Evolutionary conservation across 768 basidiomycete species (phyloP).

Genomic region (Termitomyces sp.): DNA sequence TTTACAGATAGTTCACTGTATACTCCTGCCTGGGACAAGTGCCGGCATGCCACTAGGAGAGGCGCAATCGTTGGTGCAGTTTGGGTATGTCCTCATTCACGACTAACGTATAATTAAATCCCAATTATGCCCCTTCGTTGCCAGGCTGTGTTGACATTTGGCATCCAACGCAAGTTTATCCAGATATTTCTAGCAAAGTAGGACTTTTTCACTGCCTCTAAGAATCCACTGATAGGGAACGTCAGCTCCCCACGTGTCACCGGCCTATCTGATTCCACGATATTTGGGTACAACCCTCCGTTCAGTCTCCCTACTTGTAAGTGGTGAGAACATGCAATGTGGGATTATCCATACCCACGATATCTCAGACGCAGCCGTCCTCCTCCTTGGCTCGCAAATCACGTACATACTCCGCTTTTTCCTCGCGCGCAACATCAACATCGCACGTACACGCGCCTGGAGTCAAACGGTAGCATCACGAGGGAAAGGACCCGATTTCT

Average conservation of each 20-base stretch:
- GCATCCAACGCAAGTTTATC: slow-evolving; percentile 66
- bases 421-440: slow-evolving; percentile 74
- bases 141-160: slow-evolving; percentile 64
- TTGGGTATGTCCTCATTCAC: slow-evolving; percentile 51
- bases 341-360: not conserved
- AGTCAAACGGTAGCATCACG: slow-evolving; percentile 80
- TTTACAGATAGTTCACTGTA: slow-evolving; percentile 67
- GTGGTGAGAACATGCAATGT: not conserved
- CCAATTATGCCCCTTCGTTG: not conserved
- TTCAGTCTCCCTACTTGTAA: slow-evolving; percentile 69
- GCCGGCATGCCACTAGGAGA: slow-evolving; percentile 67
- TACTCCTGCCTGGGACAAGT: slow-evolving; percentile 80
- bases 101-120: not conserved
- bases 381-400: slow-evolving; percentile 70
- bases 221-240: not conserved
- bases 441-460: slow-evolving; percentile 75
- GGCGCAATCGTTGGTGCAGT: slow-evolving; percentile 63
- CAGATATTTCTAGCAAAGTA: slow-evolving; percentile 60
- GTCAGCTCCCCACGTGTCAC: slow-evolving; percentile 57
- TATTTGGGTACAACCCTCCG: slow-evolving; percentile 63
- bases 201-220: not conserved
- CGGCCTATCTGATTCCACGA: slow-evolving; percentile 54
- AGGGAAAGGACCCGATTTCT: slow-evolving; percentile 79
- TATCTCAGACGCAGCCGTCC: slow-evolving; percentile 60
- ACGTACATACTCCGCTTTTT: slow-evolving; percentile 78